Base-by-base conservation (phyloP, 306 rosid species). In the Trichosanthes cucumerina region DNA sequence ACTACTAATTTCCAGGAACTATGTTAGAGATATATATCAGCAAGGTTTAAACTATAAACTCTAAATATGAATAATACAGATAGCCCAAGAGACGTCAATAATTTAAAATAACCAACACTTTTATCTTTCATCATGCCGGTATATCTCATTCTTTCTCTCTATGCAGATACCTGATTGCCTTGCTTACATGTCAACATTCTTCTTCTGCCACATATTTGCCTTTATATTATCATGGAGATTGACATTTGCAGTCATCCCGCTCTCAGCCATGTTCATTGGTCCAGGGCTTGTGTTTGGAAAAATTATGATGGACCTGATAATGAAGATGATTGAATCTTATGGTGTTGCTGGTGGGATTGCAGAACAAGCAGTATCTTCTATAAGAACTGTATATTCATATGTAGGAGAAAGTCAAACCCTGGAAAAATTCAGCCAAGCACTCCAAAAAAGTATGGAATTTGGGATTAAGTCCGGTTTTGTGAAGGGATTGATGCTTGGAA, bases 201-300 rank as follows among this genome's bases (percentile, higher is more conserved):
- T 94, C 63, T 90, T 86, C 87, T 92, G 97, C 83, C 97, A 94
- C 85, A 81, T 94, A 84, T 94, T 90, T 83, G 97, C 97, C 78
- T 87, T 92, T 81, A 52, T 24, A 28, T 83, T 88, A 21, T 92
- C 98, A 78, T 94, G 96, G 98, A 89, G 95, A 60, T 87, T 94
- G 64, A 80, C 96, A 13, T 76, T 92, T 75, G 96, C 98, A 57
- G 96, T 91, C 13, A 78, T 92, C 79, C 97, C 98, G 4, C 87
- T 94, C 83, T 92, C 98, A 24, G 31, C 85, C 84, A 83, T 89
- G 97, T 92, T 92, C 95, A 88, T 94, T 38, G 65, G 86, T 71
- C 97, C 91, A 2, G 96, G 92, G 7, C 95, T 92, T 24, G 74
- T 87, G 34, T 92, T 92, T 5, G 96, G 98, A 65, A 89, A 87